These are phyloP conservation scores for Trichocladium uniseriatum DNA, from an alignment of 495 filamentous ascomycete genomes.

Conservation along the genomic window DNA sequence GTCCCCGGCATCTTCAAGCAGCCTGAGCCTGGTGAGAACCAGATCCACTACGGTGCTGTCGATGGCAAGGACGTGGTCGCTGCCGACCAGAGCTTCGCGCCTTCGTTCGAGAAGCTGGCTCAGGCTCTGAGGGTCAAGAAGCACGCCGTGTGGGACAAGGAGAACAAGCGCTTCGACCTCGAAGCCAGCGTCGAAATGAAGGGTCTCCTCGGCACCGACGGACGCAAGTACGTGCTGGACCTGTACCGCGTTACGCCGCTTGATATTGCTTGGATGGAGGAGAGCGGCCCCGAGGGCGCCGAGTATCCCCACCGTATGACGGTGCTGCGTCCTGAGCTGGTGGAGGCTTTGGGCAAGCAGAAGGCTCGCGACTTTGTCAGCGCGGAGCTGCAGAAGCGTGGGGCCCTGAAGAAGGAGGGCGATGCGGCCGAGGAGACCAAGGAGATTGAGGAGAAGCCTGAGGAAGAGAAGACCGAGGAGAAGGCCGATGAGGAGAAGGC, in stretches of 20 bases:
- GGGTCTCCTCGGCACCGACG: conserved; percentile 93
- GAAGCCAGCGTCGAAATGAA: conserved; percentile 98
- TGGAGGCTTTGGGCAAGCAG: conserved; percentile 70
- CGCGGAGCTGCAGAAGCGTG: conserved; percentile 55
- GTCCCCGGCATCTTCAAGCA: conserved; percentile 99
- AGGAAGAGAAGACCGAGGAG: conserved; percentile 8
- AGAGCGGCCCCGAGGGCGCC: conserved; percentile 39
- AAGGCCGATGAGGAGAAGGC: neutral
- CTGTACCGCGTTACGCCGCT: conserved; percentile 90
- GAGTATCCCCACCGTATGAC: conserved; percentile 94
- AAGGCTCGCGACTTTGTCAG: conserved; percentile 85
- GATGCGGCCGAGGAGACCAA: conserved; percentile 20
- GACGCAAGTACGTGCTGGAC: conserved; percentile 92
- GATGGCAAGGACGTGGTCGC: conserved; percentile 96
- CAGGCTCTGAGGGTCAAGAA: conserved; percentile 81
- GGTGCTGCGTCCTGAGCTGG: conserved; percentile 76
- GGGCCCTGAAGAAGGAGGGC: conserved; percentile 25
- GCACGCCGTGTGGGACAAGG: conserved; percentile 97
- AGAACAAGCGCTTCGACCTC: conserved; percentile 77
- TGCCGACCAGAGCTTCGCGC: conserved; percentile 71
- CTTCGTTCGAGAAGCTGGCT: conserved; percentile 83
- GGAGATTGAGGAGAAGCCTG: conserved; percentile 15
- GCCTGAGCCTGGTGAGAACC: conserved; percentile 90
- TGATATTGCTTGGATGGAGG: conserved; percentile 84
- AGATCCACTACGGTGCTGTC: conserved; percentile 97